Evolutionary conservation across 129 eudicot genomes (phyloP).

Genomic region (Oenanthe sinensis): DNA sequence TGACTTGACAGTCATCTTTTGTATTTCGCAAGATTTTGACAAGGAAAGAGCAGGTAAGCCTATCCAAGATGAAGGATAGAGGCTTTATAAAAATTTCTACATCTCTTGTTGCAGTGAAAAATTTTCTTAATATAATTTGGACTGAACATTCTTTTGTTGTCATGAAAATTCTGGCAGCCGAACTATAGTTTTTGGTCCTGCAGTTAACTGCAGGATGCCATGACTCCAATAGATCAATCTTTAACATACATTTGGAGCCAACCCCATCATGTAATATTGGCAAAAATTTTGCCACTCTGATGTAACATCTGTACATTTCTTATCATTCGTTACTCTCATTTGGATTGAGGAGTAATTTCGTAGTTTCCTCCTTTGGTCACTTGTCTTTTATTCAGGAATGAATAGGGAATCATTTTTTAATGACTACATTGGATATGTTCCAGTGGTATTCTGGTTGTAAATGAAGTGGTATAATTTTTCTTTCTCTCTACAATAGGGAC

Average conservation of each 20-base stretch:
- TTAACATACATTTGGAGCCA: not conserved
- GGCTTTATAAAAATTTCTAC: not conserved
- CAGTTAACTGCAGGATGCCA: conserved; percentile 9
- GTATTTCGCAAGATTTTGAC: not conserved
- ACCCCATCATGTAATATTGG: not conserved
- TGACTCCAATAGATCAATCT: not conserved
- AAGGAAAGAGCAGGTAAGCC: not conserved
- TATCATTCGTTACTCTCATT: not conserved
- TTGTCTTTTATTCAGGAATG: not conserved
- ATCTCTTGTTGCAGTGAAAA: not conserved
- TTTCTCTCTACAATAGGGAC: no score
- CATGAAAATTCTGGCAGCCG: conserved; percentile 7
- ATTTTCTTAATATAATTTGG: conserved; percentile 15
- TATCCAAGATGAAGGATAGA: not conserved
- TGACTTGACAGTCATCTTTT: not conserved
- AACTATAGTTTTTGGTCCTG: not conserved
- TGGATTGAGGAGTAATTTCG: not conserved
- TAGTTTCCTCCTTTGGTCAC: not conserved
- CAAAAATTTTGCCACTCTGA: not conserved
- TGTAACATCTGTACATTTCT: not conserved
- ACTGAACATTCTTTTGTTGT: conserved; percentile 24
- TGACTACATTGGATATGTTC: not conserved
- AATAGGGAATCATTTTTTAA: not conserved
- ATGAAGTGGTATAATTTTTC: not conserved
- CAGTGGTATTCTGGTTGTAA: not conserved